A percentile compares a stretch with the other conserved stretches of the same genome.
These are phyloP conservation scores for Cyclostephanos tholiformis DNA, from an alignment of 108 stramenopile species.

Conservation along the genomic window DNA sequence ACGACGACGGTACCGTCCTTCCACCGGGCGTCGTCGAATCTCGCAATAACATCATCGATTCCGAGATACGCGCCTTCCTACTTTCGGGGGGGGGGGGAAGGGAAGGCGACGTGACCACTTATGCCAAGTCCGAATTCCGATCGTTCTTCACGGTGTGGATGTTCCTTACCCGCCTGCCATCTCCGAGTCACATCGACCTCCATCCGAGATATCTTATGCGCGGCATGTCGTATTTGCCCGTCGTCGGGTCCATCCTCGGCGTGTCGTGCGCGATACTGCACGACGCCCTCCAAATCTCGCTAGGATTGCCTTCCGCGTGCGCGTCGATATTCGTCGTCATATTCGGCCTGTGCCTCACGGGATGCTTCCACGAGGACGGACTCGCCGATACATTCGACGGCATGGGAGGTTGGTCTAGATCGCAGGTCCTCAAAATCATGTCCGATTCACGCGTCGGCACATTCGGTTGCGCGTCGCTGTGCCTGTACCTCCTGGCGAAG, in stretches of 20 bases:
- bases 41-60: constrained; percentile 15
- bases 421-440: constrained; percentile 84
- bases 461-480: constrained; percentile 73
- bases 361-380: constrained; percentile 88
- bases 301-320: constrained; percentile 49
- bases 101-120: no score
- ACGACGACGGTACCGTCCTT: constrained; percentile 21
- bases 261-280: constrained; percentile 41
- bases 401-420: constrained; percentile 72
- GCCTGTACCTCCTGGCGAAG: constrained; percentile 63
- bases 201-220: constrained; percentile 78
- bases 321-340: constrained; percentile 43
- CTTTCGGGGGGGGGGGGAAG: no score
- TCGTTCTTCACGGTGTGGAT: constrained; percentile 63
- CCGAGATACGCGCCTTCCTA: not conserved
- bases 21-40: constrained; percentile 48
- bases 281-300: constrained; percentile 39
- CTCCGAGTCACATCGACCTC: constrained; percentile 67
- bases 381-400: constrained; percentile 70
- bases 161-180: constrained; percentile 71
- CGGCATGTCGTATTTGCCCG: constrained; percentile 76
- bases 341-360: constrained; percentile 56
- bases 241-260: constrained; percentile 63
- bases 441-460: constrained; percentile 81
- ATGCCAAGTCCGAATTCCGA: no score